Percentiles rank a stretch among this genome's conserved stretches.
phyloP scores from a whole-genome alignment of 2,329 filamentous ascomycete genomes.

The Penicillium brasilianum region DNA sequence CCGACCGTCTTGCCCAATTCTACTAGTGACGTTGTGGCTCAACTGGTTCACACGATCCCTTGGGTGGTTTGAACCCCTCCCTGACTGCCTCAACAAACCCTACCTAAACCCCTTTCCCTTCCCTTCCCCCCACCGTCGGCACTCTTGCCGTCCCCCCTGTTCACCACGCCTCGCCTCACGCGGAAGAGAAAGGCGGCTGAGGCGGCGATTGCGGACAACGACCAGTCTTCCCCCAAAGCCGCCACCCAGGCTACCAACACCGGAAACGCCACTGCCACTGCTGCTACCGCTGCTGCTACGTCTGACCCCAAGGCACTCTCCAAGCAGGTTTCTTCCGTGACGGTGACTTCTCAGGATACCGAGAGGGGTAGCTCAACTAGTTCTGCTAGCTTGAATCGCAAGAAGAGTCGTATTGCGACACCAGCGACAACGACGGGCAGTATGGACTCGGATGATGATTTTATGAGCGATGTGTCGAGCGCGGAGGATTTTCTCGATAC shows the following conservation, averaged over 20 bases:
- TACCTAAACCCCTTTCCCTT: too few relatives aligned
- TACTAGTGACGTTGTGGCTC: slow-evolving; percentile 27
- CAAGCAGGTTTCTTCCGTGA: slow-evolving; percentile 30
- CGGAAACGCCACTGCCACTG: slow-evolving; percentile 35
- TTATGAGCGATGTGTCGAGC: slow-evolving; percentile 82
- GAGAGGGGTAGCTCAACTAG: slow-evolving; percentile 27
- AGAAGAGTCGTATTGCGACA: slow-evolving; percentile 44
- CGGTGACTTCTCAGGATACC: slow-evolving; percentile 25
- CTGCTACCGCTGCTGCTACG: slow-evolving; percentile 21
- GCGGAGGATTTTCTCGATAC: slow-evolving; percentile 69
- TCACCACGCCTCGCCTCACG: slow-evolving; percentile 60
- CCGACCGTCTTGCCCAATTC: slow-evolving; percentile 15
- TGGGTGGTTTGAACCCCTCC: neutral
- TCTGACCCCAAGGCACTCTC: slow-evolving; percentile 34
- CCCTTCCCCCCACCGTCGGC: slow-evolving; percentile 13
- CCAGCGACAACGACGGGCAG: slow-evolving; percentile 54
- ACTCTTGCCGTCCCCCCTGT: slow-evolving; percentile 28
- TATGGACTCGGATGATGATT: slow-evolving; percentile 97
- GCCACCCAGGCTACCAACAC: slow-evolving; percentile 36
- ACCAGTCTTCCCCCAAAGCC: slow-evolving; percentile 33
- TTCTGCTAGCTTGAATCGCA: slow-evolving; percentile 26
- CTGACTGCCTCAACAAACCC: neutral
- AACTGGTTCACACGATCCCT: neutral
- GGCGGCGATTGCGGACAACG: slow-evolving; percentile 43
- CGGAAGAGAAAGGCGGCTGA: slow-evolving; percentile 61